Base-by-base conservation (phyloP, 169 alveolate species). In the Plasmodium cynomolgi region DNA sequence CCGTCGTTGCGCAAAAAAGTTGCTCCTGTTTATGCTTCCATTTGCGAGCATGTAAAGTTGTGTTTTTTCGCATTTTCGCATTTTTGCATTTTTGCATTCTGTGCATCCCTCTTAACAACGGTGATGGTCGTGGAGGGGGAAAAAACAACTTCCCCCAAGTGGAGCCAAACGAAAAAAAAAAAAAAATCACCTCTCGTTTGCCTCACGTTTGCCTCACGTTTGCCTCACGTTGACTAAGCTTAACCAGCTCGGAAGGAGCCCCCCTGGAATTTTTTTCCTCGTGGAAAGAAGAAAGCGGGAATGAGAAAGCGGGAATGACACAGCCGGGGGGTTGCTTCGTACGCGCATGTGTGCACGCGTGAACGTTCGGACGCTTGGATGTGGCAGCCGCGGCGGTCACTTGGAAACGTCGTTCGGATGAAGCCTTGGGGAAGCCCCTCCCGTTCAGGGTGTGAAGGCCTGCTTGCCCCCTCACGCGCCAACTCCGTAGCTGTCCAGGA, bases 401-500 rank as follows among this genome's bases (percentile, higher is more conserved):
- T 33, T 37, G 23, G n/a, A 41, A n/a, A 37, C 44, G 20, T 77
- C 50, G 8, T 34, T 7, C 5, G 1, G 74, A 58, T 58, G 74
- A 58, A 58, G 20, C 29, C 77, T 62, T 23, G 77, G 77, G 34
- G 15, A 47, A 20, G 17, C 15, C 54, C n/a, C n/a, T n/a, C n/a
- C n/a, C n/a, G n/a, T n/a, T n/a, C n/a, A n/a, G n/a, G n/a, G n/a
- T n/a, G n/a, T n/a, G n/a, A n/a, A 47, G 58, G 17, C 15, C 54
- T 41, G 0, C 54, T 41, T 17, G 62, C 58, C 73, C 34, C 20
- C 72, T 83, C 73, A 80, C 33, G 50, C 34, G 37, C 58, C 44
- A 31, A 81, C 82, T 20, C 81, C 68, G 54, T 23, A 88, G 41
- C 73, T 88, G 47, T 41, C 33, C 29, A 88, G 82, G 15, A 79